Evolutionary conservation across 2,329 filamentous ascomycete species (phyloP).

Genomic region (Colletotrichum chlorophyti): DNA sequence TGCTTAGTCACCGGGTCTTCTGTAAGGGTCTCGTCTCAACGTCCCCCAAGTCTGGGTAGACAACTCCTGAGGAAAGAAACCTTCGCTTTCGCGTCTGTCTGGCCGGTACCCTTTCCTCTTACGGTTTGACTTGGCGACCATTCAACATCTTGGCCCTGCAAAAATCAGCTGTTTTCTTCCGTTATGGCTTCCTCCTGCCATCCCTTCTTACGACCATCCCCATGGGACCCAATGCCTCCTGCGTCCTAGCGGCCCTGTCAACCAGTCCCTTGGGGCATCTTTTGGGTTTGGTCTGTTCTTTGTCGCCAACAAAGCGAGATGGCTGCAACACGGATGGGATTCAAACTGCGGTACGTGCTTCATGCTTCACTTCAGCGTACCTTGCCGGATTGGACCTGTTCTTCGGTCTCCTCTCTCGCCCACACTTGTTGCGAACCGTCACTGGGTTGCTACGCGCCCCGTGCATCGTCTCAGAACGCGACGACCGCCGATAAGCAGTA

Average conservation of each 20-base stretch:
- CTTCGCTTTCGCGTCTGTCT: too few species aligned
- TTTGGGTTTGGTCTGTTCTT: too few species aligned
- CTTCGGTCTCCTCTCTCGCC: not conserved
- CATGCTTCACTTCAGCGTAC: not conserved
- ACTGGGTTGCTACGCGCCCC: constrained; percentile 2
- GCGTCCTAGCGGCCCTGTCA: not conserved
- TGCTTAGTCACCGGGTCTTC: not conserved
- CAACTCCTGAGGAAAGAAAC: not conserved
- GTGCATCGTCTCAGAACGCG: constrained; percentile 19
- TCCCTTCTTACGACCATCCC: constrained; percentile 6
- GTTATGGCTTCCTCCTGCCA: too few species aligned
- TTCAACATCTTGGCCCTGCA: constrained; percentile 24
- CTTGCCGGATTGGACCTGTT: too few species aligned
- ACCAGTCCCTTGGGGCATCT: too few species aligned
- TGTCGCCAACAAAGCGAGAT: too few species aligned
- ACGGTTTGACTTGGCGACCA: constrained; percentile 28
- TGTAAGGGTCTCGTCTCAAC: not conserved
- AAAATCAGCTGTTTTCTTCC: constrained; percentile 27
- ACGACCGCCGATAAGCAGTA: not conserved
- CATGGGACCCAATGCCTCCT: constrained; percentile 1
- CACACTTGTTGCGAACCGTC: constrained; percentile 1
- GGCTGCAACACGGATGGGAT: not conserved
- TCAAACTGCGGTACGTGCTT: not conserved
- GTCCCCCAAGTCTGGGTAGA: too few species aligned
- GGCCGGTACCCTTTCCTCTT: not conserved